Conservation (phyloP, 2,329 filamentous ascomycete genomes). For the Apiospora rasikravindrae region DNA sequence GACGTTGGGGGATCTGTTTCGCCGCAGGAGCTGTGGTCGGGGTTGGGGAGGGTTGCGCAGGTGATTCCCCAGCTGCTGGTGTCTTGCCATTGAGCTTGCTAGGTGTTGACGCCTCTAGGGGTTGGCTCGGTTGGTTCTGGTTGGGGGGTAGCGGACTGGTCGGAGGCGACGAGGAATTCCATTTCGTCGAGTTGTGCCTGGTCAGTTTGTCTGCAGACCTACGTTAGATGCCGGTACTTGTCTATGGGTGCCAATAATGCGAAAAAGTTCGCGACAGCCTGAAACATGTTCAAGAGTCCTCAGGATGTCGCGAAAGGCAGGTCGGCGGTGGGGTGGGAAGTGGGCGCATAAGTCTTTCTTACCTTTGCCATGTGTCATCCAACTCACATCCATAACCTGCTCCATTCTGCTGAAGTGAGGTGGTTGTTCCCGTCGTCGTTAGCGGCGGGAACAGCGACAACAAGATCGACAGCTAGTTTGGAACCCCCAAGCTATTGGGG, state of each 20-base stretch:
- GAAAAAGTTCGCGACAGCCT: not conserved
- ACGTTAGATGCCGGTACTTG: not conserved
- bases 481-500: not conserved
- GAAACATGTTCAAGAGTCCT: not conserved
- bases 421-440: not conserved
- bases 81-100: slow-evolving; percentile 34
- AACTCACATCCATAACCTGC: slow-evolving; percentile 85
- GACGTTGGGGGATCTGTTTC: slow-evolving; percentile 39
- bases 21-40: slow-evolving; percentile 27
- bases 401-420: slow-evolving; percentile 63
- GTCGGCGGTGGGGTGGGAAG: not conserved
- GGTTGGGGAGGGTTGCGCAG: slow-evolving; percentile 27
- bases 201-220: slow-evolving; percentile 12
- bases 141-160: slow-evolving; percentile 25
- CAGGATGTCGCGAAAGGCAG: not conserved
- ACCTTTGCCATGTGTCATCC: slow-evolving; percentile 89
- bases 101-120: slow-evolving; percentile 28
- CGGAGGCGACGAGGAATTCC: slow-evolving; percentile 27
- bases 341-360: slow-evolving; percentile 38
- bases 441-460: slow-evolving; percentile 7
- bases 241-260: not conserved
- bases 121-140: slow-evolving; percentile 26
- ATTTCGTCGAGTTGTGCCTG: slow-evolving; percentile 15
- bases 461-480: not conserved
- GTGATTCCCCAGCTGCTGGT: slow-evolving; percentile 2